Base-by-base conservation (phyloP, 305 asterid species). In the Fraxinus greggii region DNA sequence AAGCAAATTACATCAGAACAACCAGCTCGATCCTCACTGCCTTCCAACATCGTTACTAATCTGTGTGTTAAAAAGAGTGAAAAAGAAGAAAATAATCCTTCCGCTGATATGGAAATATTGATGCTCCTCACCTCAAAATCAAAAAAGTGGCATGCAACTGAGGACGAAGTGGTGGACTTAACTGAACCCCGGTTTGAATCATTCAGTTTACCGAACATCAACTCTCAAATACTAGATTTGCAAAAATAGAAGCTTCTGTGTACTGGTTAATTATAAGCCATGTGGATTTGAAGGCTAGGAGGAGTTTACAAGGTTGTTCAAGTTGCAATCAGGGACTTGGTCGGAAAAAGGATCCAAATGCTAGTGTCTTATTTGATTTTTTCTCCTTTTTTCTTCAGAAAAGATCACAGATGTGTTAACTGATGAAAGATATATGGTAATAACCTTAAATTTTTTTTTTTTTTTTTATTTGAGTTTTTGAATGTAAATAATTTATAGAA, bases 141-240 rank as follows among this genome's bases (percentile, higher is more conserved):
- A 15, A 81, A 85, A 72, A 84, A 84, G 28, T 82, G 91, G 84
- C 87, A 78, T 42, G 28, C 84, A 0, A 85, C 74, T 63, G 97
- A 91, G 3, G 97, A 91, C 7, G 97, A 87, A 82, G 72, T 83
- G 19, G 97, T 93, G 83, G 98, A 95, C 84, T 81, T 95, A 79
- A 92, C 97, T 6, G 98, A 93, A 79, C 99, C 98, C 24, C 88
- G 97, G 35, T 78, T 94, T 61, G 99, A 95, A 85, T 80, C 93
- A 29, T 95, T 95, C 88, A 84, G 92, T 72, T 76, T 91, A 87
- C 82, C 89, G 19, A 84, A 86, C 78, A 78, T 77, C 12, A 88
- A 86, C 78, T 75, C 91, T 12, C 87, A 85, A 81, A 70, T 75
- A 72, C 33, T 89, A 83, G 45, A 77, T 85, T 63, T 77, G 73